Evolutionary conservation across 2,329 filamentous ascomycete species (phyloP).

Genomic region (Curvularia verruculosa): DNA sequence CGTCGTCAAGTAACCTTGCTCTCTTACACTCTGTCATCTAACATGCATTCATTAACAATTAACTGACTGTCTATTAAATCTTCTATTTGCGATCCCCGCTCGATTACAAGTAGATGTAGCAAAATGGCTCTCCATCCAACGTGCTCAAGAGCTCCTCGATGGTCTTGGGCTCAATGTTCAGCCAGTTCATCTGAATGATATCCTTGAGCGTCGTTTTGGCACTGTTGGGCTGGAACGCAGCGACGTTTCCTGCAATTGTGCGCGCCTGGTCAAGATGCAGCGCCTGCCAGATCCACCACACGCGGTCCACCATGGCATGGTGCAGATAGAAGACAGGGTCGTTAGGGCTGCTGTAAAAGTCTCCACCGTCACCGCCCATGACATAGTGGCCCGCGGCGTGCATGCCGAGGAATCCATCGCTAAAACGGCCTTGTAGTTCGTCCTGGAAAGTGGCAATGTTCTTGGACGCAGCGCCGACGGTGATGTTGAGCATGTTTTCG

Average conservation of each 20-base stretch:
- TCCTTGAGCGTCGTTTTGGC: conserved; percentile 55
- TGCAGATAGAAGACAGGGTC: conserved; percentile 57
- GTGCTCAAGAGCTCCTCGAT: conserved; percentile 51
- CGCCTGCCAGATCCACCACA: conserved; percentile 57
- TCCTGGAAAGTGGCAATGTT: conserved; percentile 49
- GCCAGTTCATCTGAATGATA: conserved; percentile 47
- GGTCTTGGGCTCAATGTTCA: conserved; percentile 33
- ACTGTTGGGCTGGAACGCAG: conserved; percentile 51
- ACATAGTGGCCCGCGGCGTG: conserved; percentile 50
- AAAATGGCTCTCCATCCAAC: conserved; percentile 50
- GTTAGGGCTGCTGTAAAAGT: conserved; percentile 53
- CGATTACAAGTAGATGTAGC: conserved; percentile 51
- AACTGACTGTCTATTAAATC: neutral
- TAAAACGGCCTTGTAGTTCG: conserved; percentile 29
- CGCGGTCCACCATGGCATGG: conserved; percentile 55
- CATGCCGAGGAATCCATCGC: conserved; percentile 38
- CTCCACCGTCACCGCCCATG: conserved; percentile 43
- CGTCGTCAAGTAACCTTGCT: too few species aligned
- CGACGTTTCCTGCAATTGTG: conserved; percentile 45
- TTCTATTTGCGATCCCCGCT: too few species aligned
- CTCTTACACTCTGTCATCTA: too few species aligned
- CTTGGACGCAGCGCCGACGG: conserved; percentile 57
- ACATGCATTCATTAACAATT: neutral
- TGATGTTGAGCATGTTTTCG: conserved; percentile 51
- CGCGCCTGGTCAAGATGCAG: conserved; percentile 21